Base-by-base conservation (phyloP, 768 basidiomycete genomes). In the Phanerodontia chrysosporium region DNA sequence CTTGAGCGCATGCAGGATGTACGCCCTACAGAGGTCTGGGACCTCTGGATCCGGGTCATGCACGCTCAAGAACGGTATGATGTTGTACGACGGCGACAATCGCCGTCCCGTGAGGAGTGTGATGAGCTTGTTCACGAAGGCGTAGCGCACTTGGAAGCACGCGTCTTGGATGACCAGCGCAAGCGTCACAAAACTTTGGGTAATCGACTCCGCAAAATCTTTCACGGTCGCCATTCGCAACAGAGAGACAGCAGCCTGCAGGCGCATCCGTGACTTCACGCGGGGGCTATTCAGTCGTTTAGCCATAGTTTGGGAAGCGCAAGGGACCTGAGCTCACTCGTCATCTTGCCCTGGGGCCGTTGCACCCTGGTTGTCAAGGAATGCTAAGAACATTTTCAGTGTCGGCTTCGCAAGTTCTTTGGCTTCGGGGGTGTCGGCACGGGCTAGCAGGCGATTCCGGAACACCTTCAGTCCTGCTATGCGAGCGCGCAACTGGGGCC, bases 41-140 rank as follows among this genome's bases (percentile, higher is more conserved):
- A 95, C 80, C 59, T 98, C 95, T 24, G 72, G 70, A 61, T 98
- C 96, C 0, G 95, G 95, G 71, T 99, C 97, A 65, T 92, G 87
- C 0, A 95, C 88, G 0, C 90, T 87, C 46, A 99, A 74, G 75
- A 97, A 94, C 5, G 91, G 88, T 58, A 97, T 83, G 46, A 90
- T 76, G 68, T 95, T 92, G 74, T 87, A 95, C 21, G 83, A 80
- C 1, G 87, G 72, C 16, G 85, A 79, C 2, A 95, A 73, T 71
- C 88, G 86, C 35, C 84, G 80, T 2, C 74, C 69, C 46, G 83
- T 79, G n/a, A 95, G 71, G 25, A 91, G 74, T 10, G 77, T 68
- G 12, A 89, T 72, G 1, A 95, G 75, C 71, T 97, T 97, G 25
- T 75, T 80, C 53, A 98, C 70, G 75, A 96, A 95, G 3, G 66